Evolutionary conservation across 805 yeast genomes (phyloP).

Genomic region (Schwanniomyces yamadae): DNA sequence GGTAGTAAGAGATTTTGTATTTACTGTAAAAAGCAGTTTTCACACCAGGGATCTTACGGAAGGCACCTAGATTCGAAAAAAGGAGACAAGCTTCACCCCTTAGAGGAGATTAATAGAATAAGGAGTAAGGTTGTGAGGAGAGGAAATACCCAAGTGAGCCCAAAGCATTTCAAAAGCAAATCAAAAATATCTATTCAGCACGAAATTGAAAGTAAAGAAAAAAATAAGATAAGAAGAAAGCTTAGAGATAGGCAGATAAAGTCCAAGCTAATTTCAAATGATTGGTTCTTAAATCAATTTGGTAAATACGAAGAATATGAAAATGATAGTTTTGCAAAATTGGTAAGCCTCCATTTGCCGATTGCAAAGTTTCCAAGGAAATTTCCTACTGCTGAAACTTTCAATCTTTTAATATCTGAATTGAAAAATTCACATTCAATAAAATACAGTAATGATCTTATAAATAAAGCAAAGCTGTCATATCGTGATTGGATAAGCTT

Average conservation of each 20-base stretch:
- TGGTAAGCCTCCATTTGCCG: slow-evolving; percentile 11
- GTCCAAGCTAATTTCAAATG: slow-evolving; percentile 26
- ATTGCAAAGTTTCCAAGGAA: slow-evolving; percentile 10
- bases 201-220: slow-evolving; percentile 47
- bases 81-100: slow-evolving; percentile 54
- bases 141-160: slow-evolving; percentile 45
- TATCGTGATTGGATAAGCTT: slow-evolving; percentile 9
- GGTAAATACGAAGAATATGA: slow-evolving; percentile 4
- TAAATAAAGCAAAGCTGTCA: slow-evolving; percentile 4
- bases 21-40: slow-evolving; percentile 53
- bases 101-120: slow-evolving; percentile 43
- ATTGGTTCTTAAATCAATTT: slow-evolving; percentile 14
- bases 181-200: slow-evolving; percentile 44
- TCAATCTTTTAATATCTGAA: slow-evolving; percentile 4
- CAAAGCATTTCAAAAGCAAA: slow-evolving; percentile 37
- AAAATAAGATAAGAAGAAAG: slow-evolving; percentile 45
- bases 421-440: neutral
- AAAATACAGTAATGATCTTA: slow-evolving; percentile 1
- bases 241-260: slow-evolving; percentile 41
- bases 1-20: slow-evolving; percentile 38
- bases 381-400: slow-evolving; percentile 9
- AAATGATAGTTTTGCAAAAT: slow-evolving; percentile 8
- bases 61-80: slow-evolving; percentile 57
- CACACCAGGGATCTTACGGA: slow-evolving; percentile 59
- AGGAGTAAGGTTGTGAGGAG: slow-evolving; percentile 52